Base-by-base conservation (phyloP, 805 yeast species). In the Teunomyces barrocoloradensis region DNA sequence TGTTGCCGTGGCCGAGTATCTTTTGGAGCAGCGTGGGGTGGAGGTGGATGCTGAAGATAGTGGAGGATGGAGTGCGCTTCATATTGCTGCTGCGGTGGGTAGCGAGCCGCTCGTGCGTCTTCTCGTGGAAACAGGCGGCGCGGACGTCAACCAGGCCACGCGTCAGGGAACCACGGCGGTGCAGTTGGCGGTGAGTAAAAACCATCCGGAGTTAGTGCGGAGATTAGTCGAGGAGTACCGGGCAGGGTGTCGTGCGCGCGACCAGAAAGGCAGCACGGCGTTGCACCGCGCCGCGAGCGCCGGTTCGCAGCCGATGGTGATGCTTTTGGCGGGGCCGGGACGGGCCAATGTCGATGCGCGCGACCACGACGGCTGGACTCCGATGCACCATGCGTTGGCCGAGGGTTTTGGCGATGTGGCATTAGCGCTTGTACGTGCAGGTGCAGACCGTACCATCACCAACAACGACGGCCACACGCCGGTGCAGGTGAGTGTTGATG, bases 381-480 rank as follows among this genome's bases (percentile, higher is more conserved):
- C 96, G 1, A 63, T 92, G 50, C 96, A 89, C 63, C 96, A 89
- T 65, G 96, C 97, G 0, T 67, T 86, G 47, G 89, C 96, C 0
- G 98, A 91, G 65, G 97, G 96, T 0, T 84, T 84, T 56, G 90
- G 85, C 1, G 96, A 87, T 49, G 80, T 81, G 9, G 96, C 87
- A 0, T 71, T 82, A 1, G 58, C 71, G 29, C 66, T 91, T 41
- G 81, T 84, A 1, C 73, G 75, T 44, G 69, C 75, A 4, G 92
- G 92, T 0, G 97, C 96, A 0, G 89, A 87, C 54, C 63, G 72
- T 9, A 64, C 58, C 17, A 47, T 71, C 11, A 68, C 66, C 43
- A 81, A 77, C 53, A 50, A 57, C 1, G 85, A 82, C 10, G 89
- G 84, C 2, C 67, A 77, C 47, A 75, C 57, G 4, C 61, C 75